Conservation (phyloP, 805 yeast genomes). For the Zygosaccharomyces gambellarensis region DNA sequence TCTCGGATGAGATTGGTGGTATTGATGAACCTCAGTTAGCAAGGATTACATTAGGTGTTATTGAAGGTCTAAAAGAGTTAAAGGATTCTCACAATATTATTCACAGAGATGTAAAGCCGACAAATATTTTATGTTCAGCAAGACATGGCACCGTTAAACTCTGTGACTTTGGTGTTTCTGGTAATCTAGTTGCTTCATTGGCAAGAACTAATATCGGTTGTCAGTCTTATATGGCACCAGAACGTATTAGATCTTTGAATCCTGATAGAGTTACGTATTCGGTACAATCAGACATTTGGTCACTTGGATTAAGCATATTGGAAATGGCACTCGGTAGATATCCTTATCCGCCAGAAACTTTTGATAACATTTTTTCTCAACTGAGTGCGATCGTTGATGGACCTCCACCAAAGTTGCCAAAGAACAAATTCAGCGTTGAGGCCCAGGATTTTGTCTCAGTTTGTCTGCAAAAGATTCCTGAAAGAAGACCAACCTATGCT, state of each 20-base stretch:
- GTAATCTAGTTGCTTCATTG: slow-evolving; percentile 88
- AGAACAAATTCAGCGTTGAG: slow-evolving; percentile 55
- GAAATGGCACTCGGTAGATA: slow-evolving; percentile 89
- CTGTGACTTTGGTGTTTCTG: slow-evolving; percentile 95
- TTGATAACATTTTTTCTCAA: slow-evolving; percentile 84
- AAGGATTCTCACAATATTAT: slow-evolving; percentile 90
- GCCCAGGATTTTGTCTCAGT: slow-evolving; percentile 77
- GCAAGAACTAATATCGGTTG: slow-evolving; percentile 97
- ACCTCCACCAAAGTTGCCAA: slow-evolving; percentile 76
- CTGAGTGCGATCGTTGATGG: slow-evolving; percentile 96
- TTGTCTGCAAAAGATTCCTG: slow-evolving; percentile 77
- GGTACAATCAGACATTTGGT: slow-evolving; percentile 95
- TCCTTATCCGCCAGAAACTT: slow-evolving; percentile 96
- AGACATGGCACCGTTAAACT: slow-evolving; percentile 77
- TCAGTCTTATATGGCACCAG: slow-evolving; percentile 98
- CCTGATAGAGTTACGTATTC: slow-evolving; percentile 81
- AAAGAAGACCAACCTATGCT: slow-evolving; percentile 73
- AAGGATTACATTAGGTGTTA: slow-evolving; percentile 71
- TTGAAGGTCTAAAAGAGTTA: slow-evolving; percentile 72
- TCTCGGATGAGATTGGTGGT: slow-evolving; percentile 43
- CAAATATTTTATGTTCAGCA: slow-evolving; percentile 79
- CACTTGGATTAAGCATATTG: slow-evolving; percentile 76
- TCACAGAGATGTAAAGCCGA: slow-evolving; percentile 95
- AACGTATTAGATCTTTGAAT: slow-evolving; percentile 69
- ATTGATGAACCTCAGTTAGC: slow-evolving; percentile 78